Evolutionary conservation across 2,329 filamentous ascomycete genomes (phyloP), one percentile per base, ranked within the genome.

Genomic region (Onygenales sp.): DNA sequence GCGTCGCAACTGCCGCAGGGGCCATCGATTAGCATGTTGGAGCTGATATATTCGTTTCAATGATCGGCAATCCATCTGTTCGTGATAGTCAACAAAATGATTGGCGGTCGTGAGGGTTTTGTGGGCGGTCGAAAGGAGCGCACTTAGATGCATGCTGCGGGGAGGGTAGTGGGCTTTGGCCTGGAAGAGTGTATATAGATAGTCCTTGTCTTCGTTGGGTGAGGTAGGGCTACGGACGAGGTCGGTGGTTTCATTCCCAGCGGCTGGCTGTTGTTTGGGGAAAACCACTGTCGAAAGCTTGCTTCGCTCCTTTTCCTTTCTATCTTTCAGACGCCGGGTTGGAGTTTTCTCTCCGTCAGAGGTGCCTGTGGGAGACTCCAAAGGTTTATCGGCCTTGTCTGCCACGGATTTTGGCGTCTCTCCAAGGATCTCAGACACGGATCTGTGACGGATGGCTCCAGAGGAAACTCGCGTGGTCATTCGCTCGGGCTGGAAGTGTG

Each of bases 1-100:
- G 54, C 90, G 86, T 65, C 94, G 89, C 43, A 91, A 83, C 64
- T 98, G 93, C 51, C 92, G 81, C 46, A 98, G 71, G 5, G 91
- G 93, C 92, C 93, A 97, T 63, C 92, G 86, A 61, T 95, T 90
- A 35, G 86, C 83, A 63, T 92, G 89, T 64, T 98, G 93, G 31
- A 97, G 75, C 57, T 92, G 84, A 65, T 96, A 95, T 2, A 98
- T 89, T 11, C 89, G 79, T 53, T 89, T 84, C 3, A 97, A 70
- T 33, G 95, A 87, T 53, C 89, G 85, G 63, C 89, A 93, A 51
- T 94, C 89, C 68, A 95, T 89, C 54, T 86, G 84, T 62, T 97
- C 91, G 48, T 89, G 82, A 42, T 94, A 83, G 43, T 89, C 86
- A 1, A 94, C 81, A 54, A 89, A 84, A 50, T 91, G 85, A 64